phyloP scores from a whole-genome alignment of 495 filamentous ascomycete genomes.

The Penicillium coprophilum region DNA sequence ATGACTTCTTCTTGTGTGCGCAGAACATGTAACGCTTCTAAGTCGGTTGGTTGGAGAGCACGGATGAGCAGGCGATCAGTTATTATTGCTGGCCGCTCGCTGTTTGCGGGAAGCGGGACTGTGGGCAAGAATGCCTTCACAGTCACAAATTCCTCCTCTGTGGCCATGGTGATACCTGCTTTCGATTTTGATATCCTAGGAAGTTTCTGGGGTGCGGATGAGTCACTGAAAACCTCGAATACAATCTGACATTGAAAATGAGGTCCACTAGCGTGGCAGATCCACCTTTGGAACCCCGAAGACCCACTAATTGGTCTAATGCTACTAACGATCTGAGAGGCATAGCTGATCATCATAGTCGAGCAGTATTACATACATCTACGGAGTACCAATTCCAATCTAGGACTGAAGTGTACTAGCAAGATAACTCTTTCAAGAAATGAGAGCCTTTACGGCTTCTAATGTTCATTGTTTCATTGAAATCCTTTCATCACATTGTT shows the following conservation, averaged over 20 bases:
- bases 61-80: conserved; percentile 50
- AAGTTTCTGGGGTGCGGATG: background rate
- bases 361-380: too few species aligned
- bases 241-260: background rate
- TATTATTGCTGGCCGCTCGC: conserved; percentile 20
- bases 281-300: background rate
- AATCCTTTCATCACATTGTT: background rate
- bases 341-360: too few species aligned
- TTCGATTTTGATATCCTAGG: background rate
- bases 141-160: conserved; percentile 4
- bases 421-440: background rate
- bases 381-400: too few species aligned
- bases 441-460: background rate
- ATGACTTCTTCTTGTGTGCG: conserved; percentile 54
- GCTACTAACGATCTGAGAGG: too few species aligned
- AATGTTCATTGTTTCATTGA: background rate
- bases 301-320: too few species aligned
- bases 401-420: too few species aligned
- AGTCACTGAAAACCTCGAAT: background rate
- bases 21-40: conserved; percentile 36
- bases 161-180: background rate
- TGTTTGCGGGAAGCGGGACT: conserved; percentile 13
- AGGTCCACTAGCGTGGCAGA: background rate
- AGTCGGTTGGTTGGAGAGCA: conserved; percentile 35
- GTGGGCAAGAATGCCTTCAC: conserved; percentile 16